Evolutionary conservation across 164 flowering plant genomes (phyloP).

Genomic region (Tetracentron sinense): DNA sequence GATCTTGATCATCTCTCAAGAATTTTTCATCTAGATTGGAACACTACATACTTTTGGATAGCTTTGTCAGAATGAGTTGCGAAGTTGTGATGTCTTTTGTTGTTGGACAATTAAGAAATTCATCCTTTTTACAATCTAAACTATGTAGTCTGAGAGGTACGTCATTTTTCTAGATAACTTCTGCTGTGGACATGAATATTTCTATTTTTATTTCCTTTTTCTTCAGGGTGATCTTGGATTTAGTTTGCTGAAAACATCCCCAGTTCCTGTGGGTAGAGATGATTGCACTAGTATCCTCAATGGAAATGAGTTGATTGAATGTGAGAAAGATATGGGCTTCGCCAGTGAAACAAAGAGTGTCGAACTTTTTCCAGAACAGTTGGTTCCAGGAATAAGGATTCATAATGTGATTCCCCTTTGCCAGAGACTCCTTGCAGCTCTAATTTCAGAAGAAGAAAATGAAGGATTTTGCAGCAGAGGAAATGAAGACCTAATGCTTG

Average conservation of each 20-base stretch:
- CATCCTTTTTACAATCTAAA: background rate
- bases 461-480: constrained; percentile 27
- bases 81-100: background rate
- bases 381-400: constrained; percentile 16
- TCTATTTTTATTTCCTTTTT: background rate
- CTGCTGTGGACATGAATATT: background rate
- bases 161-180: constrained; percentile 1
- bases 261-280: constrained; percentile 23
- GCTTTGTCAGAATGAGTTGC: background rate
- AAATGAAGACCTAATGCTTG: constrained; percentile 35
- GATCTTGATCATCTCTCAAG: no score
- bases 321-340: constrained; percentile 20
- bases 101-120: background rate
- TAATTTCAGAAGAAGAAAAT: constrained; percentile 56
- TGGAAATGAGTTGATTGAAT: constrained; percentile 33
- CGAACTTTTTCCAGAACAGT: constrained; percentile 30
- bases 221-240: constrained; percentile 40
- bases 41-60: no score
- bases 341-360: constrained; percentile 18
- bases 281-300: constrained; percentile 23
- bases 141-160: background rate
- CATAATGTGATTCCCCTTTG: constrained; percentile 41
- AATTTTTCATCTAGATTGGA: no score
- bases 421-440: constrained; percentile 67
- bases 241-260: constrained; percentile 15